Conservation (phyloP, 345 rosid species). For the Noccaea bulbosa region DNA sequence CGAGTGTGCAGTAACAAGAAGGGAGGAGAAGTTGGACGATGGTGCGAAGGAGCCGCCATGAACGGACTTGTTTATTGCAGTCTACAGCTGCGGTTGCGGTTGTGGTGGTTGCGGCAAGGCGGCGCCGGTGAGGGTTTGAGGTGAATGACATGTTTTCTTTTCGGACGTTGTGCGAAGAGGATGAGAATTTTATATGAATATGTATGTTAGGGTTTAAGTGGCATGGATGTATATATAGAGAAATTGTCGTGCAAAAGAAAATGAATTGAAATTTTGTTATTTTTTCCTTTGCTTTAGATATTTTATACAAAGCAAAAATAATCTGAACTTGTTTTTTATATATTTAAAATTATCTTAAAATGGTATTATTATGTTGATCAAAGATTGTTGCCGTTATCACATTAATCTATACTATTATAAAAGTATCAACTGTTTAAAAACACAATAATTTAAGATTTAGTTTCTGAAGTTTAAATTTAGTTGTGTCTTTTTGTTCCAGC, state of each 20-base stretch:
- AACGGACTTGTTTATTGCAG: slow-evolving; percentile 79
- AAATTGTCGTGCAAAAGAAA: not conserved
- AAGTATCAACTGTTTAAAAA: not conserved
- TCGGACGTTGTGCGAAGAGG: not conserved
- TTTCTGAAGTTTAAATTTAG: no score
- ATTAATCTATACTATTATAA: not conserved
- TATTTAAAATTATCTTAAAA: not conserved
- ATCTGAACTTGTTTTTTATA: not conserved
- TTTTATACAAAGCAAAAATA: not conserved
- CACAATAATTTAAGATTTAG: no score
- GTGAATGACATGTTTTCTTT: slow-evolving; percentile 47
- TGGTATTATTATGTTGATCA: no score
- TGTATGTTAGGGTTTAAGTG: slow-evolving; percentile 39
- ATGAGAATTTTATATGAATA: slow-evolving; percentile 7
- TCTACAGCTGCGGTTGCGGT: slow-evolving; percentile 54
- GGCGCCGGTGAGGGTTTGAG: slow-evolving; percentile 37
- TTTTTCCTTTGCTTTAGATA: not conserved
- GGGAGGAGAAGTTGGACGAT: slow-evolving; percentile 64
- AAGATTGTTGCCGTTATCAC: not conserved
- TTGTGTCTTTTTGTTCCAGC: no score
- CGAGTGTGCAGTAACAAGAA: slow-evolving; percentile 52
- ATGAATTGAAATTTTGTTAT: not conserved
- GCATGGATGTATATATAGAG: slow-evolving; percentile 25
- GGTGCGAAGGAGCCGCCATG: slow-evolving; percentile 71
- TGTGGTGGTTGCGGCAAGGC: slow-evolving; percentile 31